These are phyloP conservation scores for Aspergillus vadensis DNA, from an alignment of 2,329 filamentous ascomycete species.

Conservation along the genomic window DNA sequence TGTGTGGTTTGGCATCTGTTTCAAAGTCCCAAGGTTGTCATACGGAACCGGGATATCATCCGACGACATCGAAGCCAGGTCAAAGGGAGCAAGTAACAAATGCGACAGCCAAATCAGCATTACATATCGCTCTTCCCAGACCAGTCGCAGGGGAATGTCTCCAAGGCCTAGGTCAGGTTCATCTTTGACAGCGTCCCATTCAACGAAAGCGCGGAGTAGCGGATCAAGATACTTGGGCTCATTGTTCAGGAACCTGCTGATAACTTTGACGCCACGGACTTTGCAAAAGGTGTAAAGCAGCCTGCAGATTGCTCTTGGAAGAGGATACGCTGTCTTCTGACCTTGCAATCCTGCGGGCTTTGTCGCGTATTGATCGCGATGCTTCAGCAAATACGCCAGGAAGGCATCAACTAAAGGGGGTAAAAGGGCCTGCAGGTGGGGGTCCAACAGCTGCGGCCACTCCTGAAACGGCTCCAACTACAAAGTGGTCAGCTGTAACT, in stretches of 20 bases:
- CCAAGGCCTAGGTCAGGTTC: conserved; percentile 18
- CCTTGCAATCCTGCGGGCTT: conserved; percentile 36
- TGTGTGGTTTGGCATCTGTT: conserved; percentile 58
- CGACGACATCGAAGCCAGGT: conserved; percentile 78
- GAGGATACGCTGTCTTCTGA: conserved; percentile 47
- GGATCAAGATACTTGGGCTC: conserved; percentile 83
- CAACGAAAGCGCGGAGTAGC: conserved; percentile 73
- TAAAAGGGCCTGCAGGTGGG: conserved; percentile 74
- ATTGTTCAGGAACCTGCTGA: conserved; percentile 86
- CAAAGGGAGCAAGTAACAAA: conserved; percentile 82
- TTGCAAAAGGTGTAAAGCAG: conserved; percentile 92
- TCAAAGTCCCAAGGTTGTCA: conserved; percentile 31
- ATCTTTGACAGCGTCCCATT: conserved; percentile 43
- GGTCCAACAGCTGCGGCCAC: conserved; percentile 88
- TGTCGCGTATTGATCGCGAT: conserved; percentile 45
- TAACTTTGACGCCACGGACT: conserved; percentile 87
- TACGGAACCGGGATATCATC: conserved; percentile 40
- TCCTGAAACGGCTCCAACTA: conserved; percentile 89
- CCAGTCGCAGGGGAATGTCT: conserved; percentile 48
- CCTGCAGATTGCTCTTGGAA: conserved; percentile 72
- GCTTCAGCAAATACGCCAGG: conserved; percentile 61
- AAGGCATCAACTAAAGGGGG: conserved; percentile 75
- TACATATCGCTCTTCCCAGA: conserved; percentile 88
- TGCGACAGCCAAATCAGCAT: conserved; percentile 86
- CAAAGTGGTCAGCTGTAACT: conserved; percentile 7